Percentiles rank a stretch among this genome's conserved stretches.
phyloP scores from a whole-genome alignment of 495 filamentous ascomycete species.

The Penicillium atrosanguineum region DNA sequence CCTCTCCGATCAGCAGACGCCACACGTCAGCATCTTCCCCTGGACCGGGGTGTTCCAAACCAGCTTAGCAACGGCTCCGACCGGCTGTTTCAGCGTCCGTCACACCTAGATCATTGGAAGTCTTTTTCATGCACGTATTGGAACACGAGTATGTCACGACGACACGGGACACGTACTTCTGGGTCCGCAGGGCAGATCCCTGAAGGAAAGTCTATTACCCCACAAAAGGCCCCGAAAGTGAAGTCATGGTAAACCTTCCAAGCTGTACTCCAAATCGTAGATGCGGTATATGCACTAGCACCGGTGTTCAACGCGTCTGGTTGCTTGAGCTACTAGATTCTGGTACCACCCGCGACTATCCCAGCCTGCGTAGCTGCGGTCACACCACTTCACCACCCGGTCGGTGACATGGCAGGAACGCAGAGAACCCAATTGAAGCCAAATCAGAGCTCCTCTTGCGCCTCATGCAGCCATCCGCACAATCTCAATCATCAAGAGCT shows the following conservation, averaged over 20 bases:
- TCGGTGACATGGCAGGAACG: too few relatives aligned
- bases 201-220: background rate
- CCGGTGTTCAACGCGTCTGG: background rate
- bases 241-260: background rate
- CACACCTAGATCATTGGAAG: background rate
- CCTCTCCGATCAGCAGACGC: background rate
- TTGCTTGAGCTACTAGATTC: background rate
- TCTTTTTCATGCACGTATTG: background rate
- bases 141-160: background rate
- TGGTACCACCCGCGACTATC: background rate
- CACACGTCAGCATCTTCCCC: background rate
- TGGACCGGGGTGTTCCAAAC: background rate
- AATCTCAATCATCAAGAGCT: background rate
- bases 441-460: background rate
- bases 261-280: background rate
- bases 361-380: background rate
- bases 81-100: background rate
- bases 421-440: too few relatives aligned
- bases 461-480: background rate
- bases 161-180: background rate
- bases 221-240: background rate
- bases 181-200: background rate
- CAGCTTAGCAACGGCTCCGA: conserved; percentile 13
- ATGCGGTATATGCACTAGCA: background rate
- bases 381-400: background rate